phyloP scores from a whole-genome alignment of 106 monocot genomes.

The Posidonia australis region DNA sequence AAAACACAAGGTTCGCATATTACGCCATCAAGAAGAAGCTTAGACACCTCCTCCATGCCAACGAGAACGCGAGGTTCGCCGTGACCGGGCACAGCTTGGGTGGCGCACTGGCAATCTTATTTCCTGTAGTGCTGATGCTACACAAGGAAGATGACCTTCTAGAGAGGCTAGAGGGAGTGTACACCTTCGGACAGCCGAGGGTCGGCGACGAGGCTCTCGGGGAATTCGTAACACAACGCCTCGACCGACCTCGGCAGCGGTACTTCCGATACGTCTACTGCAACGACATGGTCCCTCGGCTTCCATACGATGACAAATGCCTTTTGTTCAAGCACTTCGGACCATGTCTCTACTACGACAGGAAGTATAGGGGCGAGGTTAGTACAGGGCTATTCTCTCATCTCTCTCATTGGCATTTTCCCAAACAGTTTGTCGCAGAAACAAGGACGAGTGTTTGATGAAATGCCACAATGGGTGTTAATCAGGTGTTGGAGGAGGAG shows the following conservation, averaged over 20 bases:
- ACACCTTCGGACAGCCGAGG: slow-evolving; percentile 38
- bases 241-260: background rate
- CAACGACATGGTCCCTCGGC: slow-evolving; percentile 61
- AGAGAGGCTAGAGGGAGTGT: slow-evolving; percentile 19
- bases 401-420: background rate
- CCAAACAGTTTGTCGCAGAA: background rate
- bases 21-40: slow-evolving; percentile 24
- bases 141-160: slow-evolving; percentile 28
- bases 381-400: background rate
- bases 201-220: slow-evolving; percentile 28
- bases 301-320: slow-evolving; percentile 48
- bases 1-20: slow-evolving; percentile 18
- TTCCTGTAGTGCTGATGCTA: slow-evolving; percentile 24
- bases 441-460: too few relatives aligned
- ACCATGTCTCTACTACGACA: slow-evolving; percentile 48
- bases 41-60: slow-evolving; percentile 8
- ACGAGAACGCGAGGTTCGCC: slow-evolving; percentile 28
- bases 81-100: slow-evolving; percentile 48
- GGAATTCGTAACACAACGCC: slow-evolving; percentile 12
- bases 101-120: slow-evolving; percentile 32
- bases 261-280: slow-evolving; percentile 53
- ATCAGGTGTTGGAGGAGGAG: slow-evolving; percentile 9
- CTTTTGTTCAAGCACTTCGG: slow-evolving; percentile 69
- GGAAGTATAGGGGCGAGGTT: slow-evolving; percentile 49
- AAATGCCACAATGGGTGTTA: too few relatives aligned